Evolutionary conservation across 805 yeast species (phyloP), one percentile per base, ranked within the genome.

Genomic region (Schwanniomyces pseudopolymorphus): DNA sequence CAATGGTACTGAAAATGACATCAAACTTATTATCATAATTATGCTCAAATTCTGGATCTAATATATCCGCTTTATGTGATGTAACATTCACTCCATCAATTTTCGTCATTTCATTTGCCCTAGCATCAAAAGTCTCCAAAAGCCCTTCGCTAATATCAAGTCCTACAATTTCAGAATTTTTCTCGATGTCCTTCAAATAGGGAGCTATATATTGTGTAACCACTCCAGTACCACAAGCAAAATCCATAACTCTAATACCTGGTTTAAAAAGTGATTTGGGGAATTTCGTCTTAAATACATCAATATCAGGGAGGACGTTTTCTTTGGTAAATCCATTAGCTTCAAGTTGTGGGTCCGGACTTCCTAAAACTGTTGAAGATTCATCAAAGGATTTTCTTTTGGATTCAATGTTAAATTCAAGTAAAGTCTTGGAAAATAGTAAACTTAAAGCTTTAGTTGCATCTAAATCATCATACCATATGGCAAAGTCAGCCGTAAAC

Each of bases 221-320:
- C 5, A 67, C 45, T 0, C 77, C 78, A 1, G 75, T 64, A 3
- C 78, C 78, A 47, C 77, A 72, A 1, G 76, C 78, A 54, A 74
- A 73, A 50, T 74, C 78, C 40, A 74, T 41, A 6, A 68, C 37
- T 31, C 45, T 60, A 42, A 52, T 47, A 6, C 59, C 61, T 2
- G 60, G 61, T 40, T 48, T 53, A 47, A 63, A 50, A 25, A 56
- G 38, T 10, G 56, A 22, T n/a, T 50, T 36, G 6, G 59, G 56
- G 33, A 20, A 41, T 8, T 44, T 21, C 3, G 26, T 21, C 3
- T 37, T 11, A 35, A 40, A 53, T 1, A 53, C 43, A 1, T 36
- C 26, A 1, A 49, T 45, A 28, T 48, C 51, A 13, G 63, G 59
- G 20, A 57, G 49, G 11, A 45, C 38, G 5, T 33, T 38, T 4